Evolutionary conservation across 352 stramenopile species (phyloP).

Genomic region (Phytophthora nicotianae): DNA sequence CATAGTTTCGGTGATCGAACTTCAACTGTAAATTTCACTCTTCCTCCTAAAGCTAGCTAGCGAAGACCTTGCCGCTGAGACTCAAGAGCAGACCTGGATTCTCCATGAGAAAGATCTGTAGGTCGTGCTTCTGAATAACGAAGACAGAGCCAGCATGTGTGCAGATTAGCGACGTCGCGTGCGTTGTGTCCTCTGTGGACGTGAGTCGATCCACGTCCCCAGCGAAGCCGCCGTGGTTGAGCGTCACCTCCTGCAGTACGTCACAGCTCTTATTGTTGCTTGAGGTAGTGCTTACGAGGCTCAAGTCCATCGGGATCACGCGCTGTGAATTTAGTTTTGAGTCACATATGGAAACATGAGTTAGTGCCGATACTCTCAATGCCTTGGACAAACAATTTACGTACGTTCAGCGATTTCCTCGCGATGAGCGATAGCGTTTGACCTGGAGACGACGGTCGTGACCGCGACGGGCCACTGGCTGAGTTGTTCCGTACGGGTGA

Average conservation of each 20-base stretch:
- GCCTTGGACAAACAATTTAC: constrained; percentile 10
- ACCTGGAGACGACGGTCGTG: constrained; percentile 25
- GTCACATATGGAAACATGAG: constrained; percentile 14
- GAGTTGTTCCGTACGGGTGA: constrained; percentile 21
- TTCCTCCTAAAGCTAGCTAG: too few relatives aligned
- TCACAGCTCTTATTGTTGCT: constrained; percentile 33
- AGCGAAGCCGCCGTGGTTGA: constrained; percentile 65
- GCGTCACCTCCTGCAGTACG: constrained; percentile 37
- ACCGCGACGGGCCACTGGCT: constrained; percentile 18
- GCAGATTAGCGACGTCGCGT: constrained; percentile 68
- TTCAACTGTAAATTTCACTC: constrained; percentile 9
- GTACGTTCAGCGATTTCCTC: constrained; percentile 59
- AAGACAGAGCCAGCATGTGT: constrained; percentile 61
- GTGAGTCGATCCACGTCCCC: constrained; percentile 79
- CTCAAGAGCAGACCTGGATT: constrained; percentile 80
- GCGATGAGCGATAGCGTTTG: constrained; percentile 30
- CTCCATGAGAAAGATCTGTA: constrained; percentile 72
- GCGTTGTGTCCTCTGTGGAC: constrained; percentile 49
- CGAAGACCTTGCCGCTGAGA: constrained; percentile 64
- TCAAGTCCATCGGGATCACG: constrained; percentile 66
- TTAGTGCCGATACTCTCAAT: not conserved
- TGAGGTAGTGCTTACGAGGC: constrained; percentile 29
- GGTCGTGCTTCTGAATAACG: constrained; percentile 67
- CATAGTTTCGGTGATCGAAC: constrained; percentile 25
- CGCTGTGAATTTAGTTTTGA: constrained; percentile 32